phyloP scores from a whole-genome alignment of 495 filamentous ascomycete genomes.

The Xylaria venustula region DNA sequence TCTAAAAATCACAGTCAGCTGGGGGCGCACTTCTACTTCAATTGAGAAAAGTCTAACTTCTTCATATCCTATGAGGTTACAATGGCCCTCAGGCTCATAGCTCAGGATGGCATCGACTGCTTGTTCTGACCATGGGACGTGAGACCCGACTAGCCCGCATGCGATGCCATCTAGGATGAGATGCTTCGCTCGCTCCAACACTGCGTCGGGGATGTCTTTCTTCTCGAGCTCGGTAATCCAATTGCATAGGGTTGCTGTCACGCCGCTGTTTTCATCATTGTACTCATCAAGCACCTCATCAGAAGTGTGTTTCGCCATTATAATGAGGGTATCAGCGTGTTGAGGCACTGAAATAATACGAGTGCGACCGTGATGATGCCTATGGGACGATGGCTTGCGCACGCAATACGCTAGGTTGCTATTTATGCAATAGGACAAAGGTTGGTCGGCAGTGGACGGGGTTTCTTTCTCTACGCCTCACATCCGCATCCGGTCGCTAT shows the following conservation, averaged over 20 bases:
- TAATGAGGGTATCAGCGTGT: neutral
- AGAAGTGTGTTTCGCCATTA: neutral
- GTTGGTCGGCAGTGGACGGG: neutral
- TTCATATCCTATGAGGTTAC: conserved; percentile 32
- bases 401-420: neutral
- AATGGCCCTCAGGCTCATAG: conserved; percentile 33
- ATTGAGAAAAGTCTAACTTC: conserved; percentile 15
- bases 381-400: neutral
- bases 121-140: conserved; percentile 40
- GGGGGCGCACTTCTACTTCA: neutral
- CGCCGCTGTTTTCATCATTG: conserved; percentile 5
- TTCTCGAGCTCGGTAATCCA: conserved; percentile 13
- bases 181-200: conserved; percentile 36
- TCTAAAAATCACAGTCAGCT: neutral
- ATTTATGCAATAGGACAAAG: neutral
- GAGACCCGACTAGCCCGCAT: conserved; percentile 41
- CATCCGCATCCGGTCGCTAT: neutral
- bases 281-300: neutral
- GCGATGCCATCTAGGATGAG: conserved; percentile 46
- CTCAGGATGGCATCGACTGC: conserved; percentile 33
- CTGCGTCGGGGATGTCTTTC: conserved; percentile 12
- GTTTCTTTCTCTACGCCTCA: neutral
- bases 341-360: neutral
- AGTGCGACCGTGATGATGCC: neutral
- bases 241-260: conserved; percentile 8